Conservation (phyloP, 306 rosid genomes). For the Inga leiocalycina region DNA sequence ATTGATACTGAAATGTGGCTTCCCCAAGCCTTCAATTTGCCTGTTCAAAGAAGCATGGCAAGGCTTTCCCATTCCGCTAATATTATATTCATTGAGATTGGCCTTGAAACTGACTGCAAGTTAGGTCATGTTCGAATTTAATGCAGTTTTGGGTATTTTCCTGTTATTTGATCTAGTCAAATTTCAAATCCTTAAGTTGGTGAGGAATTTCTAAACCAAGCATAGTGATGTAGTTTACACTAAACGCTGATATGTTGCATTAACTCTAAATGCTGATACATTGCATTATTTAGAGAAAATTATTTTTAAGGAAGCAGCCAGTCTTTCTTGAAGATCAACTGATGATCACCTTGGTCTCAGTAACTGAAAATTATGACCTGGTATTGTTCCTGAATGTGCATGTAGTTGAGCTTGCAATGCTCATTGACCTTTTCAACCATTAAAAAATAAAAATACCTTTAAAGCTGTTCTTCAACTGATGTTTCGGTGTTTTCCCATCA, state of each 20-base stretch:
- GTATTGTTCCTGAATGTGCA: neutral
- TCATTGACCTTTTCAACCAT: neutral
- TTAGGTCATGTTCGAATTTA: neutral
- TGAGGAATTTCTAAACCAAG: neutral
- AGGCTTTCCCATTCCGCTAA: neutral
- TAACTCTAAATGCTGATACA: neutral
- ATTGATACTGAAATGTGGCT: conserved; percentile 22
- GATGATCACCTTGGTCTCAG: neutral
- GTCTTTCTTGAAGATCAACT: conserved; percentile 6
- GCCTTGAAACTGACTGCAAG: neutral
- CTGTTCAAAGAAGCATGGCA: neutral
- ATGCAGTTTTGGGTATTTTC: neutral
- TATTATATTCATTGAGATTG: neutral
- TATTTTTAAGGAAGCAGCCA: neutral
- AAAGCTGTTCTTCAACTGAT: conserved; percentile 35
- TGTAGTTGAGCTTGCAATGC: conserved; percentile 24
- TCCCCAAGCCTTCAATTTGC: conserved; percentile 4
- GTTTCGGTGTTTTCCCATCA: conserved; percentile 47
- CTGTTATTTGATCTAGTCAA: neutral
- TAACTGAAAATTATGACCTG: neutral
- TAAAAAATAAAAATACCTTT: conserved; percentile 2
- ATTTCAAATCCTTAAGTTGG: neutral
- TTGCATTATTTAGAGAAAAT: neutral
- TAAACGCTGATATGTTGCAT: neutral
- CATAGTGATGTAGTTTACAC: neutral